These are phyloP conservation scores for Pseudohyphozyma bogoriensis DNA, from an alignment of 768 basidiomycete genomes.

Conservation along the genomic window DNA sequence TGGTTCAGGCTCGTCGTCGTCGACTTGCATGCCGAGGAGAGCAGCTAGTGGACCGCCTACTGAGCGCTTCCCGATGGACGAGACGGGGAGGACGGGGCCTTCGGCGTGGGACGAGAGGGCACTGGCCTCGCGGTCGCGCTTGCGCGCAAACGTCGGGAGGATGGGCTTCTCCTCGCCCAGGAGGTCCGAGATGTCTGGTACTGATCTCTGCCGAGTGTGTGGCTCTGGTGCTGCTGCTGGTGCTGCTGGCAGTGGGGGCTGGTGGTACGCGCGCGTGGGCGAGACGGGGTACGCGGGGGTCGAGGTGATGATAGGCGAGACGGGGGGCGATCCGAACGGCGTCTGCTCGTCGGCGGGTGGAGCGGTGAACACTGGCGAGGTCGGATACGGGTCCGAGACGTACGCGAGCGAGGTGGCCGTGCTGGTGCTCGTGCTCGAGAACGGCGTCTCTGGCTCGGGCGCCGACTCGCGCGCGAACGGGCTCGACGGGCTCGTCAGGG, in stretches of 20 bases:
- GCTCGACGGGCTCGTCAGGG: background rate
- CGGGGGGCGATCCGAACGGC: constrained; percentile 16
- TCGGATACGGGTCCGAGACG: background rate
- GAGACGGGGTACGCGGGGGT: constrained; percentile 1
- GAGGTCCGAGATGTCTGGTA: constrained; percentile 13
- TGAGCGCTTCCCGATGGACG: constrained; percentile 15
- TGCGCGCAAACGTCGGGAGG: constrained; percentile 10
- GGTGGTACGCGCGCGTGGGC: background rate
- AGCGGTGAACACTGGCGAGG: background rate
- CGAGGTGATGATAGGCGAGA: background rate
- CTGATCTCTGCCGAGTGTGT: background rate
- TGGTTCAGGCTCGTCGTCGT: constrained; percentile 5
- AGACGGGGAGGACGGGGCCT: constrained; percentile 7
- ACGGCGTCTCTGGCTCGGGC: constrained; percentile 20
- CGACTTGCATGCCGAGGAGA: constrained; percentile 20
- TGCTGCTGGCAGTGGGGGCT: background rate
- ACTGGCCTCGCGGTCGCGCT: background rate
- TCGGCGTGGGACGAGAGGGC: constrained; percentile 1
- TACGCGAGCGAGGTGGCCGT: background rate
- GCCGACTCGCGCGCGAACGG: constrained; percentile 9
- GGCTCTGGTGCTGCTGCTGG: background rate
- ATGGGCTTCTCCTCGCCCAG: constrained; percentile 25
- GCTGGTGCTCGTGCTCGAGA: background rate
- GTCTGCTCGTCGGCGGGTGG: constrained; percentile 2
- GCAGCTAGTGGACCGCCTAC: constrained; percentile 22